Base-by-base conservation (phyloP, 1,284 basidiomycete species). In the Moesziomyces antarcticus region DNA sequence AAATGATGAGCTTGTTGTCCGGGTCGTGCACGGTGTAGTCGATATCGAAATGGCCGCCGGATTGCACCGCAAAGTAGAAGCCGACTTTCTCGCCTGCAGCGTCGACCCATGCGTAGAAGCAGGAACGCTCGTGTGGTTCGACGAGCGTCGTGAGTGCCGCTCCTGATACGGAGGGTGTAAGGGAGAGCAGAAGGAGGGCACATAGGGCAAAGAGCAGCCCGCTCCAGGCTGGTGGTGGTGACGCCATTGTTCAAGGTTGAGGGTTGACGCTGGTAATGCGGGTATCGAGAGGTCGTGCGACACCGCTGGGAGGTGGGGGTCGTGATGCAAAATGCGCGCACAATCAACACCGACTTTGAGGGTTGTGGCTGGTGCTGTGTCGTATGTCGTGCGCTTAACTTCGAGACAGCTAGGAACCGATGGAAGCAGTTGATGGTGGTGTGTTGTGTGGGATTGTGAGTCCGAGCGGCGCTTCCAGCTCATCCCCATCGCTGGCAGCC, bases 21-120 rank as follows among this genome's bases (percentile, higher is more conserved):
- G 97, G 96, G 84, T 95, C 93, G 77, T 91, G 93, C 72, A 99
- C 89, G 72, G 92, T 90, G 84, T 93, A 99, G 87, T 97, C 94
- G 62, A 99, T 92, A 83, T 99, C 96, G 85, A 99, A 99, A 8
- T 92, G 91, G 50, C 96, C 97, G 56, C 97, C 96, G 42, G 93
- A 92, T 89, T 99, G 97, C 27, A 99, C 94, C 21, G 87, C 87
- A 77, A 87, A 88, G 83, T 88, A 88, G 81, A 88, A 88, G 53
- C 93, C 92, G 68, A 95, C 90, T 88, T 95, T 95, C 86, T 95
- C 93, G 45, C 91, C 91, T 1, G 88, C 89, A 85, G 94, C 93
- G 87, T 98, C 96, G n/a, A 97, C 94, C 84, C 95, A 93, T 8
- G 94, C 93, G 81, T 93, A 97, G 86, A 95, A 99, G 85, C 97